Evolutionary conservation across 2,329 filamentous ascomycete species (phyloP).

Genomic region (Sporothrix globosa): DNA sequence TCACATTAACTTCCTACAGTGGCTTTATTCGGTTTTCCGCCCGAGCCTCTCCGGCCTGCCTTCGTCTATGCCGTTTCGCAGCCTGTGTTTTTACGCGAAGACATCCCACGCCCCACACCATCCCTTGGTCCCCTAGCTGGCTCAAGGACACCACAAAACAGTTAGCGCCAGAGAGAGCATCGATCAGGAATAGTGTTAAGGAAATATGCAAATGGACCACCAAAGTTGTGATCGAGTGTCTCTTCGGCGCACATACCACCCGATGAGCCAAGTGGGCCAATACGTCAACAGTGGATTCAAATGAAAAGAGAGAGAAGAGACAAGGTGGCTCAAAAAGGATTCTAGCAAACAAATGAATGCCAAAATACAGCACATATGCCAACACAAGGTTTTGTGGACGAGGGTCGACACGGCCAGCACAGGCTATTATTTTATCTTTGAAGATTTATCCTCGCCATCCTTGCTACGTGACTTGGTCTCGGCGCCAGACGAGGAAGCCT

Average conservation of each 20-base stretch:
- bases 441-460: background rate
- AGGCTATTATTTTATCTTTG: background rate
- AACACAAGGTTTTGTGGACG: background rate
- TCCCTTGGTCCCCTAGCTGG: conserved; percentile 2
- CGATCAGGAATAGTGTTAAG: background rate
- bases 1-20: no score
- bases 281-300: background rate
- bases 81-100: background rate
- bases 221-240: background rate
- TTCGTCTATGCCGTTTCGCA: background rate
- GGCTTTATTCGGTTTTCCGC: no score
- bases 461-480: conserved; percentile 20
- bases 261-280: conserved; percentile 1
- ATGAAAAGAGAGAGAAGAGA: background rate
- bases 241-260: conserved; percentile 4
- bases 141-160: conserved; percentile 4
- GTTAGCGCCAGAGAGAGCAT: conserved; percentile 20
- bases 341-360: background rate
- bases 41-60: no score
- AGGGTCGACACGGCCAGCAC: conserved; percentile 1
- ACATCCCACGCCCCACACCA: background rate
- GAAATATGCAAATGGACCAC: background rate
- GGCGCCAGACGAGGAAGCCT: conserved; percentile 7
- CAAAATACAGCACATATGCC: background rate
- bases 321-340: no score